Conservation (phyloP, 2,329 filamentous ascomycete genomes). For the Cylindrodendrum hubeiense region DNA sequence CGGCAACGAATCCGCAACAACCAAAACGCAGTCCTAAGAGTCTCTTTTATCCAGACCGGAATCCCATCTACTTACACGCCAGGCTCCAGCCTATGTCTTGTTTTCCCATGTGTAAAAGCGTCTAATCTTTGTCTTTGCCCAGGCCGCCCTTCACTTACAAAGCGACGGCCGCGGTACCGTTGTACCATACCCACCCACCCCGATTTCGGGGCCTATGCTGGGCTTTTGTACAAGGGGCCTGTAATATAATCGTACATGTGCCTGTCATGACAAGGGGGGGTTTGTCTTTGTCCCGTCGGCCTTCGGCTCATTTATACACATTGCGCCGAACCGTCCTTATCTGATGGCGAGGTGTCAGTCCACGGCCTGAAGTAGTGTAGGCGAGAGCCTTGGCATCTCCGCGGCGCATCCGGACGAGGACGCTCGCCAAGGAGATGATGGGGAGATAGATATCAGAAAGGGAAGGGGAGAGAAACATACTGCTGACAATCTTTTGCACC, state of each 20-base stretch:
- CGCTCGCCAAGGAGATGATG: not conserved
- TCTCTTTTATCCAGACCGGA: not conserved
- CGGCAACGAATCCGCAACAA: not conserved
- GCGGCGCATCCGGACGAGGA: not conserved
- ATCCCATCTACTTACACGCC: constrained; percentile 16
- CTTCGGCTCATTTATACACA: constrained; percentile 35
- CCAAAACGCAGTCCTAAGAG: not conserved
- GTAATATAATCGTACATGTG: constrained; percentile 27
- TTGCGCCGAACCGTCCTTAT: constrained; percentile 42
- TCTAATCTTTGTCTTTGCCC: not conserved
- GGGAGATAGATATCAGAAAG: not conserved
- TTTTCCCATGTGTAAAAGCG: not conserved
- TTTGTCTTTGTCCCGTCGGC: not conserved
- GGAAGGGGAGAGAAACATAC: constrained; percentile 48
- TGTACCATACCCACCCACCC: constrained; percentile 21
- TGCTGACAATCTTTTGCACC: constrained; percentile 73
- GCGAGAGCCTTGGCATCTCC: not conserved
- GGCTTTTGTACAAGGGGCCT: constrained; percentile 8
- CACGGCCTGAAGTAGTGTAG: not conserved
- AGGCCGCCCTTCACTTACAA: not conserved
- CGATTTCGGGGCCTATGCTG: not conserved
- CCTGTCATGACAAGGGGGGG: not conserved
- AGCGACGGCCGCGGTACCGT: constrained; percentile 1
- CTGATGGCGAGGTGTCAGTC: constrained; percentile 35
- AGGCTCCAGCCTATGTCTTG: constrained; percentile 14